Percentiles rank a stretch among this genome's conserved stretches.
phyloP scores from a whole-genome alignment of 2,329 filamentous ascomycete species.

The Aspergillus sp. region DNA sequence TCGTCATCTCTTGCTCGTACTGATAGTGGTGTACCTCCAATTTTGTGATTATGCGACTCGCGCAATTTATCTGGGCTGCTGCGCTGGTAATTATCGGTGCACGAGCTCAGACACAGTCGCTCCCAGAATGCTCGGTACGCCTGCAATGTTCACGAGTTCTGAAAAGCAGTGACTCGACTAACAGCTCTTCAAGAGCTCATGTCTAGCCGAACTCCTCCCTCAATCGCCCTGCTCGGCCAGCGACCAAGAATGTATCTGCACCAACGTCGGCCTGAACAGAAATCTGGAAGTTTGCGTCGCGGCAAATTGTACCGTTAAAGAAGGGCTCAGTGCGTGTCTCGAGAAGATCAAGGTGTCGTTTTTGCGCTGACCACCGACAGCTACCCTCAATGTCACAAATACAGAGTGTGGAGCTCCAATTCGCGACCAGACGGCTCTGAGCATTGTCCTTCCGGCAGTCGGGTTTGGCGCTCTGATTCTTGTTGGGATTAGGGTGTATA shows the following conservation, averaged over 20 bases:
- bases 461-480: not conserved
- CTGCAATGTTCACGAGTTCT: not conserved
- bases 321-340: not conserved
- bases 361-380: not conserved
- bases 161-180: not conserved
- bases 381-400: not conserved
- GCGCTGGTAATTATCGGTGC: not conserved
- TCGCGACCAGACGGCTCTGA: not conserved
- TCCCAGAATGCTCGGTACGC: not conserved
- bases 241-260: not conserved
- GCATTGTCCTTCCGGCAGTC: not conserved
- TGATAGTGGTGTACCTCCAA: no score
- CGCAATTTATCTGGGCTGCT: not conserved
- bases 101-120: not conserved
- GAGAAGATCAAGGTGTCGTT: not conserved
- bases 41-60: not conserved
- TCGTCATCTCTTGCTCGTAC: no score
- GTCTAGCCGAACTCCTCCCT: not conserved
- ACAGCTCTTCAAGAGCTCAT: not conserved
- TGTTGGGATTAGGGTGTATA: not conserved
- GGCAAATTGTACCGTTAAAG: not conserved
- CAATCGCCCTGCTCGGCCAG: not conserved
- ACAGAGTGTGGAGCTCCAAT: not conserved
- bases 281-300: not conserved
- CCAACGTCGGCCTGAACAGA: not conserved